Conservation (phyloP, 108 stramenopile species). For the Nannochloropsis gaditana region DNA sequence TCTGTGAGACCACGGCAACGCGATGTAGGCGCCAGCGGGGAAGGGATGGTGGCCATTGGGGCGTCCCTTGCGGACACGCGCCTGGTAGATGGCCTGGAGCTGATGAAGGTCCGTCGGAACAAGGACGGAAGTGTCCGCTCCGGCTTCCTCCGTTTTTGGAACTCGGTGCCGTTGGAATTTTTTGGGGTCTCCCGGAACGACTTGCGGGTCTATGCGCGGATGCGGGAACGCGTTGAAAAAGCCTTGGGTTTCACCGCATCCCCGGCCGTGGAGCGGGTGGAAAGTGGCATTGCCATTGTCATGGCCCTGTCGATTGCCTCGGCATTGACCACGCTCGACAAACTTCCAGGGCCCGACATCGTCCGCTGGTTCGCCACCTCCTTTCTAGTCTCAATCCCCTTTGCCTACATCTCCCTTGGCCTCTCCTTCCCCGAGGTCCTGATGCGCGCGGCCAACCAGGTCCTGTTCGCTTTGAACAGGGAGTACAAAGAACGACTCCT, state of each 20-base stretch:
- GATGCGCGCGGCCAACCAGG: neutral
- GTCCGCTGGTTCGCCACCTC: neutral
- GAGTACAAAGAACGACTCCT: neutral
- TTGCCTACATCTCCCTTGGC: neutral
- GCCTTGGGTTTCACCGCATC: neutral
- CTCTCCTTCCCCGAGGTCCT: neutral
- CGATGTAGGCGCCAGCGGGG: neutral
- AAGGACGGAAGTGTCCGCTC: neutral
- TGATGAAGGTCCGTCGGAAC: neutral
- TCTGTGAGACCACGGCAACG: constrained; percentile 1
- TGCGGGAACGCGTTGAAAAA: neutral
- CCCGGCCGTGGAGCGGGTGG: neutral
- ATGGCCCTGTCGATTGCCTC: neutral
- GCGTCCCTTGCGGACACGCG: neutral
- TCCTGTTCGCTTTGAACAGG: neutral
- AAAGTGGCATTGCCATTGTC: neutral
- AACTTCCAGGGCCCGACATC: neutral
- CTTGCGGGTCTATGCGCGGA: neutral
- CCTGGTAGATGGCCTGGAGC: neutral
- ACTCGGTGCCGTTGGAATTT: neutral
- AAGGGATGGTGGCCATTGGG: neutral
- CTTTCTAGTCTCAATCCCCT: neutral
- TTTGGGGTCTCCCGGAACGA: neutral
- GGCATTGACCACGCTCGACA: neutral
- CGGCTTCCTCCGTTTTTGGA: neutral